Conservation (phyloP, 2,329 filamentous ascomycete species). For the Fusarium dimerum region DNA sequence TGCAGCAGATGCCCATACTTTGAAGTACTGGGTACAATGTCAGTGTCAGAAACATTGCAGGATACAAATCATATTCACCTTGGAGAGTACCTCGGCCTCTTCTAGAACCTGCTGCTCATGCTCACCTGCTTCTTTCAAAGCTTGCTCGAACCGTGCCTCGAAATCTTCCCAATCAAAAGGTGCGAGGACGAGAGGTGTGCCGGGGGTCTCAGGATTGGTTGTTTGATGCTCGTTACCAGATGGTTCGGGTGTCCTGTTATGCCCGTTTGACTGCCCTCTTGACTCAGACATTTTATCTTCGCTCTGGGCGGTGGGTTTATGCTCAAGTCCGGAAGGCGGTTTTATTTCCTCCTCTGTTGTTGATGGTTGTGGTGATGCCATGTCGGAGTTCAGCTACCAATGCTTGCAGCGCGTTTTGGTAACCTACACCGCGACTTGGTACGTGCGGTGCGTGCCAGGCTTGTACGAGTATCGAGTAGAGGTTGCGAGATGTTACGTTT, state of each 20-base stretch:
- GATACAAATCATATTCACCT: conserved; percentile 44
- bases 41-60: neutral
- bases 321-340: conserved; percentile 14
- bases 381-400: conserved; percentile 7
- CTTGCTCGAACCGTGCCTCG: conserved; percentile 65
- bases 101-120: conserved; percentile 66
- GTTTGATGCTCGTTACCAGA: conserved; percentile 35
- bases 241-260: conserved; percentile 40
- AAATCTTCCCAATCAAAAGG: conserved; percentile 79
- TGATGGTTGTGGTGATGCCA: conserved; percentile 18
- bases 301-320: conserved; percentile 9
- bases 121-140: conserved; percentile 62
- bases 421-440: conserved; percentile 17
- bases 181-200: conserved; percentile 53
- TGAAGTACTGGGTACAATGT: conserved; percentile 64
- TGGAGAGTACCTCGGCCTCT: conserved; percentile 68
- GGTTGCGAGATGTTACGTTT: neutral
- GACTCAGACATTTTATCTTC: conserved; percentile 24
- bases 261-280: conserved; percentile 19
- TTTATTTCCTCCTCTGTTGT: conserved; percentile 18
- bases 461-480: neutral
- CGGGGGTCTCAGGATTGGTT: conserved; percentile 41
- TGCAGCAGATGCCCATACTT: conserved; percentile 74
- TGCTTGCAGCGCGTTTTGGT: conserved; percentile 10
- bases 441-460: conserved; percentile 1